Percentiles rank a stretch among this genome's conserved stretches.
phyloP scores from a whole-genome alignment of 2,329 filamentous ascomycete genomes.

The Cryphonectria parasitica region DNA sequence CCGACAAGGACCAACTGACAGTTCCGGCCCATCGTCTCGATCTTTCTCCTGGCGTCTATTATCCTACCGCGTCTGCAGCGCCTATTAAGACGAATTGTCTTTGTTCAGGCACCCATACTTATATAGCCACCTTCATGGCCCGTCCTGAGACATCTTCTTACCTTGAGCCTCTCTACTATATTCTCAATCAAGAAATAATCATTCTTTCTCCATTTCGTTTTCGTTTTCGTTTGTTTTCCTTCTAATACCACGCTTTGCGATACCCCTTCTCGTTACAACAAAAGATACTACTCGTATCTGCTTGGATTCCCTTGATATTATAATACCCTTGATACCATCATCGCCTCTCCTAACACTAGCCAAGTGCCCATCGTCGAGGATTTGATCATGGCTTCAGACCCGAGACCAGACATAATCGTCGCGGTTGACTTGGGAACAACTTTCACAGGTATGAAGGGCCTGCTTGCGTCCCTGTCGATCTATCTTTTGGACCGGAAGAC shows the following conservation, averaged over 20 bases:
- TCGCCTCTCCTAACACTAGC: background rate
- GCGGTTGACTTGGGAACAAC: slow-evolving; percentile 52
- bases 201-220: background rate
- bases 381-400: slow-evolving; percentile 12
- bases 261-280: slow-evolving; percentile 2
- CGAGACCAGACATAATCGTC: slow-evolving; percentile 44
- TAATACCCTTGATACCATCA: slow-evolving; percentile 18
- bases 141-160: background rate
- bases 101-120: slow-evolving; percentile 6
- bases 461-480: background rate
- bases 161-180: background rate
- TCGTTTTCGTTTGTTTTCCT: background rate
- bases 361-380: background rate
- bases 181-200: slow-evolving; percentile 3
- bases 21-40: background rate
- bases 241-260: slow-evolving; percentile 6
- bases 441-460: slow-evolving; percentile 43
- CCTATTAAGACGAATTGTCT: slow-evolving; percentile 23
- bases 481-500: background rate
- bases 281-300: background rate
- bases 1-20: background rate
- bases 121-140: background rate
- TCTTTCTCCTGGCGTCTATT: slow-evolving; percentile 19
- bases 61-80: slow-evolving; percentile 23
- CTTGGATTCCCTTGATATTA: background rate